A percentile compares a stretch with the other conserved stretches of the same genome.
phyloP scores from a whole-genome alignment of 2,329 filamentous ascomycete species.

The Ambrosiella beaveri region DNA sequence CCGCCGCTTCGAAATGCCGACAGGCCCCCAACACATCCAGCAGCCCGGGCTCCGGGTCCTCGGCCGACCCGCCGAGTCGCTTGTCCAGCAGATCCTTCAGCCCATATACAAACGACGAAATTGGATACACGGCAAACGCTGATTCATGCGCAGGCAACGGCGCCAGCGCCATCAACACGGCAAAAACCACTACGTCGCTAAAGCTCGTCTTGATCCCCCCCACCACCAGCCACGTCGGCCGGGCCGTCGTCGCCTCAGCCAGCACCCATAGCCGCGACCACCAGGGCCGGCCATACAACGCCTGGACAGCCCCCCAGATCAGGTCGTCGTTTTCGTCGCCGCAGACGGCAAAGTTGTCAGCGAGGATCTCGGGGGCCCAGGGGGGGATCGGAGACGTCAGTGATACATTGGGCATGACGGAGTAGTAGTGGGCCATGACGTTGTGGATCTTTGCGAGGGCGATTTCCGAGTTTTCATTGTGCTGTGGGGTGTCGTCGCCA shows the following conservation, averaged over 20 bases:
- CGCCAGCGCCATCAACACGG: constrained; percentile 13
- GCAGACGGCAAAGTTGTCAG: constrained; percentile 13
- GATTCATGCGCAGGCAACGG: constrained; percentile 13
- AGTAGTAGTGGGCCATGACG: constrained; percentile 11
- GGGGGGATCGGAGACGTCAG: constrained; percentile 6
- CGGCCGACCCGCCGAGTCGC: constrained; percentile 1
- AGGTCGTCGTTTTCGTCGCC: constrained; percentile 10
- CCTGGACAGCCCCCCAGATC: constrained; percentile 12
- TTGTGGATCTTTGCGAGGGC: constrained; percentile 13
- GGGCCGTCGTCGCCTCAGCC: constrained; percentile 9
- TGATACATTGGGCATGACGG: neutral
- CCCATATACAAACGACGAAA: constrained; percentile 12
- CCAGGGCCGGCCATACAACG: constrained; percentile 13
- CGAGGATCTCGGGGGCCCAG: constrained; percentile 11
- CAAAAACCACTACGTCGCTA: constrained; percentile 11
- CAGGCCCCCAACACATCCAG: constrained; percentile 12
- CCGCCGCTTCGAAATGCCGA: constrained; percentile 14
- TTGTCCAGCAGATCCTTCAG: constrained; percentile 12
- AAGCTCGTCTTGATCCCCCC: constrained; percentile 9
- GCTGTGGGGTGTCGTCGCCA: constrained; percentile 8
- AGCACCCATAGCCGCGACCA: constrained; percentile 14
- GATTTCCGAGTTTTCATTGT: constrained; percentile 2
- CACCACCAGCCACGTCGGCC: constrained; percentile 13
- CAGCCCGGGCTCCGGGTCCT: constrained; percentile 8
- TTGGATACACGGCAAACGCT: constrained; percentile 9